Conservation (phyloP, 2,329 filamentous ascomycete species). For the Cryphonectria japonica region DNA sequence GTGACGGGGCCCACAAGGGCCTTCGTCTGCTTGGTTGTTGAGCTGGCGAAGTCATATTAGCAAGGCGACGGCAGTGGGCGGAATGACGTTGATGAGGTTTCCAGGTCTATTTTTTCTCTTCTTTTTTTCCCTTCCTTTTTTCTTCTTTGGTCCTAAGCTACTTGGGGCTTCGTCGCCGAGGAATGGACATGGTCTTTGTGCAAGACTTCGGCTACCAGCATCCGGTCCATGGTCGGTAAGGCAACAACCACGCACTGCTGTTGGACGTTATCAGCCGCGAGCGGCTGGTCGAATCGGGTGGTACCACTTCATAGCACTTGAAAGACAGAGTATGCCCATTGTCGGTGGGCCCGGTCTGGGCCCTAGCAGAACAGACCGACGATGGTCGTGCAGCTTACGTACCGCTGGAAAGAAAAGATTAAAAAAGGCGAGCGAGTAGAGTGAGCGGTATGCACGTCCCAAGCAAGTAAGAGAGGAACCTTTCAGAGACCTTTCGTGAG, state of each 20-base stretch:
- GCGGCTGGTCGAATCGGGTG: not conserved
- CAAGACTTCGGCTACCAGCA: slow-evolving; percentile 4
- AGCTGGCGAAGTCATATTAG: not conserved
- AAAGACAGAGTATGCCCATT: not conserved
- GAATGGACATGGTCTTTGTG: not conserved
- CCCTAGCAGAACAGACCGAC: not conserved
- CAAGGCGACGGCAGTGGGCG: not conserved
- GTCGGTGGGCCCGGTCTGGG: slow-evolving; percentile 8
- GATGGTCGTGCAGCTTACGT: slow-evolving; percentile 7
- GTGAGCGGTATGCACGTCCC: not conserved
- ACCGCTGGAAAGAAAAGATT: not conserved
- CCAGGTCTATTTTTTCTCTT: not conserved
- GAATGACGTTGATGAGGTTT: slow-evolving; percentile 4
- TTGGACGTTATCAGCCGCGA: not conserved
- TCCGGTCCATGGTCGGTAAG: not conserved
- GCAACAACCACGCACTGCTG: not conserved
- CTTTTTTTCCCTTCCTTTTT: not conserved
- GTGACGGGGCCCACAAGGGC: not conserved
- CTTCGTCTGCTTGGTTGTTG: not conserved
- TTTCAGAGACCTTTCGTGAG: not conserved
- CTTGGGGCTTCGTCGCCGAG: slow-evolving; percentile 1
- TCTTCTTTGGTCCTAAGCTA: not conserved
- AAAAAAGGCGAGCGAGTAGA: not conserved
- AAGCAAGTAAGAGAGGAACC: not conserved
- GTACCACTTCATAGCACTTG: not conserved